Evolutionary conservation across 2,329 filamentous ascomycete species (phyloP).

Genomic region (Rosellinia necatrix): DNA sequence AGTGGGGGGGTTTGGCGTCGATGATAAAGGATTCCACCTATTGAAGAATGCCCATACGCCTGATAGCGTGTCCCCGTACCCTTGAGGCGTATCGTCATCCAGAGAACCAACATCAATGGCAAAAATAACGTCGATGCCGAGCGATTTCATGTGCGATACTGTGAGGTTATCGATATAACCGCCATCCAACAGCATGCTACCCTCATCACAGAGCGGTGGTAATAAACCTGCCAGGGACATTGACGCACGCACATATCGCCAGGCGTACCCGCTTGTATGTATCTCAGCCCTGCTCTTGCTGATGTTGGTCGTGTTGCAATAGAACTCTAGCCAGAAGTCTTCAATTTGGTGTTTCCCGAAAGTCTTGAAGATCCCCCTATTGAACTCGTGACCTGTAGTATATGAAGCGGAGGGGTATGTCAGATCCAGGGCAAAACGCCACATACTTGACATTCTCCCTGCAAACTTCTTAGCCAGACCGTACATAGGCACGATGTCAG

Average conservation of each 20-base stretch:
- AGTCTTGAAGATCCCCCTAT: conserved; percentile 97
- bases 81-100: conserved; percentile 89
- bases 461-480: conserved; percentile 96
- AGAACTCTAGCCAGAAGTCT: conserved; percentile 98
- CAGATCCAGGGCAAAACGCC: conserved; percentile 94
- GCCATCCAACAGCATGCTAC: conserved; percentile 93
- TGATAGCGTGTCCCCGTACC: conserved; percentile 90
- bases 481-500: conserved; percentile 95
- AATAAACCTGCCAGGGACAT: conserved; percentile 95
- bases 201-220: conserved; percentile 94
- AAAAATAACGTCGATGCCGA: conserved; percentile 93
- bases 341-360: conserved; percentile 97
- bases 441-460: conserved; percentile 98
- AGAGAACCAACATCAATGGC: conserved; percentile 92
- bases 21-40: conserved; percentile 94
- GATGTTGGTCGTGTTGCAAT: conserved; percentile 99
- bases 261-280: conserved; percentile 95
- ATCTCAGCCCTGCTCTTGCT: conserved; percentile 90
- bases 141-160: conserved; percentile 93
- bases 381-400: conserved; percentile 98
- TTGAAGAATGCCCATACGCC: conserved; percentile 95
- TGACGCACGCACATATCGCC: conserved; percentile 93
- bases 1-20: conserved; percentile 88
- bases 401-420: conserved; percentile 97
- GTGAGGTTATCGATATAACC: conserved; percentile 98